Percentiles rank a stretch among this genome's conserved stretches.
Evolutionary conservation across 1,284 basidiomycete species (phyloP).

Genomic region (Tylopilus sp.): DNA sequence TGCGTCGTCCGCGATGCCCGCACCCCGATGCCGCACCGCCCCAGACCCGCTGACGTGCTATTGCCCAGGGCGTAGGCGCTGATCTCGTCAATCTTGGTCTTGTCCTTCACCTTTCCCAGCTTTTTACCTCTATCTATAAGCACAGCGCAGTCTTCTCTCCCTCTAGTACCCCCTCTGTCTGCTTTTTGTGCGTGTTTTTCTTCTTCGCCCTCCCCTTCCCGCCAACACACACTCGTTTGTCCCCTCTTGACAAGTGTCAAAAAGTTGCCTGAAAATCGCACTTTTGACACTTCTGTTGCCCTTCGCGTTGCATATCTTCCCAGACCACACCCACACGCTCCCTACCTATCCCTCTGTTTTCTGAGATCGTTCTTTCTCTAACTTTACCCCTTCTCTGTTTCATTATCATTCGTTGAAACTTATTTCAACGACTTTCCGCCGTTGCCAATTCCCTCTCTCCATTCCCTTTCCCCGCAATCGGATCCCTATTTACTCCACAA

Average conservation of each 20-base stretch:
- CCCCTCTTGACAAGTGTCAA: constrained; percentile 25
- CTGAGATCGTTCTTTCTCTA: constrained; percentile 38
- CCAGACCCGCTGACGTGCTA: constrained; percentile 5
- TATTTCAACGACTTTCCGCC: constrained; percentile 40
- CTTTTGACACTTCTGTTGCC: constrained; percentile 28
- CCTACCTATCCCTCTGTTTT: constrained; percentile 31
- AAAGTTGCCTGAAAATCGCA: constrained; percentile 29
- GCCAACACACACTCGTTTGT: constrained; percentile 32
- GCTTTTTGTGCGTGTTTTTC: constrained; percentile 55
- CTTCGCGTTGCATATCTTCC: constrained; percentile 31
- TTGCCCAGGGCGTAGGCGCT: constrained; percentile 31
- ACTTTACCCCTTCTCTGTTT: constrained; percentile 43
- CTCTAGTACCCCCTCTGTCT: constrained; percentile 22
- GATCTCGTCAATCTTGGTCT: constrained; percentile 42
- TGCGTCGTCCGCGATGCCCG: background rate
- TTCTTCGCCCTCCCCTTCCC: constrained; percentile 23
- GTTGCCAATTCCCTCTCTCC: constrained; percentile 40
- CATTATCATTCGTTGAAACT: constrained; percentile 36
- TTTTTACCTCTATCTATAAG: constrained; percentile 46
- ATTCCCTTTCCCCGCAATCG: constrained; percentile 29
- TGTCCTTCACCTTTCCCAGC: constrained; percentile 37
- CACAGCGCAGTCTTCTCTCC: constrained; percentile 40
- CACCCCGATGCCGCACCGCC: background rate
- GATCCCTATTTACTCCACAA: constrained; percentile 23
- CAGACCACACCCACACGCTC: constrained; percentile 31